A percentile compares a stretch with the other conserved stretches of the same genome.
These are phyloP conservation scores for Solanum hybrid DNA, from an alignment of 305 asterid genomes.

Conservation along the genomic window DNA sequence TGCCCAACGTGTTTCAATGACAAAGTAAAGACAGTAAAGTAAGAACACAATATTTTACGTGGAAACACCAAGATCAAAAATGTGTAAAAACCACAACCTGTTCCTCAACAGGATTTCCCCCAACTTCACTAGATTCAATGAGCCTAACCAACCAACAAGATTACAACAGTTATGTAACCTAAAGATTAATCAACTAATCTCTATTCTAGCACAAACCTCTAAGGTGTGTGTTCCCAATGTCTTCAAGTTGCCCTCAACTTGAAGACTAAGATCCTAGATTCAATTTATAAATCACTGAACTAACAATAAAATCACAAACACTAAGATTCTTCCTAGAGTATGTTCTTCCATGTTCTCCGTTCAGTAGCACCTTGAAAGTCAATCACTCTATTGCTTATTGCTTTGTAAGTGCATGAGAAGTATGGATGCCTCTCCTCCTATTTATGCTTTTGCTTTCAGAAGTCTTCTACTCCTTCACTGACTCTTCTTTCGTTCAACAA, in stretches of 20 bases:
- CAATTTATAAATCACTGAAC: too few species aligned
- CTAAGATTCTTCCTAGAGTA: not conserved
- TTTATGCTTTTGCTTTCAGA: too few species aligned
- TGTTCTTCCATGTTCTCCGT: not conserved
- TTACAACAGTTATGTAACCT: not conserved
- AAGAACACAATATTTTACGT: not conserved
- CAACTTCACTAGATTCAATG: not conserved
- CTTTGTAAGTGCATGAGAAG: not conserved
- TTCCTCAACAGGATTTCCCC: not conserved
- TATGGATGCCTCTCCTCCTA: not conserved
- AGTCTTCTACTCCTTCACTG: not conserved
- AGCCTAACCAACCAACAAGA: not conserved
- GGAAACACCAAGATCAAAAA: not conserved
- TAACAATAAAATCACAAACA: not conserved
- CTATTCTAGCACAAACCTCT: not conserved
- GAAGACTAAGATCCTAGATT: not conserved
- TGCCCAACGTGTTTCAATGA: not conserved
- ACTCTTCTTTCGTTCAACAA: not conserved
- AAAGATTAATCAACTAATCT: not conserved
- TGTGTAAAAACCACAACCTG: not conserved
- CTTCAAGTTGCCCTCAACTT: not conserved
- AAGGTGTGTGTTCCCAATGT: not conserved
- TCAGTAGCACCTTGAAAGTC: not conserved
- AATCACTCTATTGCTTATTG: not conserved
- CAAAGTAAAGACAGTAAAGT: not conserved